Evolutionary conservation across 495 filamentous ascomycete species (phyloP).

Genomic region (Daldinia loculata): DNA sequence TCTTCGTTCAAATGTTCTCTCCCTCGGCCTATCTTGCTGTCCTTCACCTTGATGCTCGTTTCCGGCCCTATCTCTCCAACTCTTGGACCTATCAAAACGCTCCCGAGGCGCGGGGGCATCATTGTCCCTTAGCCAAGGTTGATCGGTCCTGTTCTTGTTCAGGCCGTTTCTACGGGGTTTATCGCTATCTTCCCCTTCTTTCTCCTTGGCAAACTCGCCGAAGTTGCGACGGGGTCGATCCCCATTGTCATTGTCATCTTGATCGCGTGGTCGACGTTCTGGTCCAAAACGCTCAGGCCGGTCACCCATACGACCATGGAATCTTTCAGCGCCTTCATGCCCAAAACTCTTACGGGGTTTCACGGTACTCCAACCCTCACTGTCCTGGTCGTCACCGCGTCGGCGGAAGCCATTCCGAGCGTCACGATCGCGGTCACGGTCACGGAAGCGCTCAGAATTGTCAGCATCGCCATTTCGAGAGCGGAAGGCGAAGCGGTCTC

Average conservation of each 20-base stretch:
- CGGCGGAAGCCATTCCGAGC: conserved; percentile 58
- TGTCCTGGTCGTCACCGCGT: conserved; percentile 64
- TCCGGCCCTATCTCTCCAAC: conserved; percentile 73
- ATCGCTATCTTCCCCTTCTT: conserved; percentile 63
- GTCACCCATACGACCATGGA: conserved; percentile 65
- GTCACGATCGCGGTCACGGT: conserved; percentile 61
- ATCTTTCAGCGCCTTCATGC: conserved; percentile 68
- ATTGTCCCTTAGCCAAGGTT: conserved; percentile 52
- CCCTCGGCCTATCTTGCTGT: conserved; percentile 53
- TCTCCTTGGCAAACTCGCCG: conserved; percentile 58
- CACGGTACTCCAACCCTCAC: conserved; percentile 67
- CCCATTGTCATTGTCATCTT: conserved; percentile 62
- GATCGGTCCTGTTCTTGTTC: conserved; percentile 53
- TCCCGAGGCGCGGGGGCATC: conserved; percentile 58
- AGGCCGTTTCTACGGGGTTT: conserved; percentile 64
- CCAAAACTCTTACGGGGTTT: conserved; percentile 73
- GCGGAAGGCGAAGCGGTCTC: conserved; percentile 73
- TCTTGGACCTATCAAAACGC: conserved; percentile 65
- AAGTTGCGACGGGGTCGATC: conserved; percentile 63
- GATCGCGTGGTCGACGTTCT: conserved; percentile 54
- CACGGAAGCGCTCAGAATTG: conserved; percentile 53
- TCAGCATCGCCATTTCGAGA: conserved; percentile 74
- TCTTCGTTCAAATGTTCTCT: conserved; percentile 57
- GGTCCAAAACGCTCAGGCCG: conserved; percentile 48
- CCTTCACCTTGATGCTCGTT: conserved; percentile 54